A percentile compares a stretch with the other conserved stretches of the same genome.
phyloP scores from a whole-genome alignment of 2,329 filamentous ascomycete genomes.

The Nemania abortiva region DNA sequence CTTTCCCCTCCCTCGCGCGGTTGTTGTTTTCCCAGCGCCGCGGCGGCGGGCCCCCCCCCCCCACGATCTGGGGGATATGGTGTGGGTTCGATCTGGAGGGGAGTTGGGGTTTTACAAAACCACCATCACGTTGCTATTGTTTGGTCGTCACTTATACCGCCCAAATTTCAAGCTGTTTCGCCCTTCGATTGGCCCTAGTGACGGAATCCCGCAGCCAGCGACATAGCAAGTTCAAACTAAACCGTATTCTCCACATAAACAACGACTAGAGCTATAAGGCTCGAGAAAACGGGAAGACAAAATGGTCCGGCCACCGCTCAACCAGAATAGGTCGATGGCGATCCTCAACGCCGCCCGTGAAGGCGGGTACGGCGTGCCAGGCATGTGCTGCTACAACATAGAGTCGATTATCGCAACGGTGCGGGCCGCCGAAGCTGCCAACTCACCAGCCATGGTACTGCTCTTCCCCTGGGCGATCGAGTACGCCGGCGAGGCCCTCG shows the following conservation, averaged over 20 bases:
- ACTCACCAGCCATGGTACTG: slow-evolving; percentile 76
- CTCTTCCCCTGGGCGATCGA: slow-evolving; percentile 81
- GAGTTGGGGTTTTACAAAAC: slow-evolving; percentile 10
- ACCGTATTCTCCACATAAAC: neutral
- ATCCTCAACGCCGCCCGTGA: slow-evolving; percentile 68
- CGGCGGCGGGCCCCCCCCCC: too few species aligned
- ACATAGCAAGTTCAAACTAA: neutral
- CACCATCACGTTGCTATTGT: neutral
- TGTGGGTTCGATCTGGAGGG: neutral
- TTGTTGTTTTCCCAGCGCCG: too few species aligned
- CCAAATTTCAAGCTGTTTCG: neutral
- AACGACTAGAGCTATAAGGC: neutral
- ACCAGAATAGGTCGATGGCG: slow-evolving; percentile 64
- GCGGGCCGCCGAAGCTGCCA: slow-evolving; percentile 74
- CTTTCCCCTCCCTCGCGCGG: too few species aligned
- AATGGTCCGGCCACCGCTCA: slow-evolving; percentile 55
- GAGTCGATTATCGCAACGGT: slow-evolving; percentile 78
- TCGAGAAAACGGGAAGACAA: slow-evolving; percentile 34
- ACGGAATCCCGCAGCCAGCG: neutral
- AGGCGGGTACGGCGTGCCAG: slow-evolving; percentile 69
- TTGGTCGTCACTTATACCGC: neutral
- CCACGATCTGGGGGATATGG: too few species aligned
- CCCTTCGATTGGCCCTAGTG: slow-evolving; percentile 1
- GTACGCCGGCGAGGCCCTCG: slow-evolving; percentile 70
- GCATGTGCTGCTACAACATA: slow-evolving; percentile 75